Evolutionary conservation across 345 rosid species (phyloP).

Genomic region (Populus euphratica): DNA sequence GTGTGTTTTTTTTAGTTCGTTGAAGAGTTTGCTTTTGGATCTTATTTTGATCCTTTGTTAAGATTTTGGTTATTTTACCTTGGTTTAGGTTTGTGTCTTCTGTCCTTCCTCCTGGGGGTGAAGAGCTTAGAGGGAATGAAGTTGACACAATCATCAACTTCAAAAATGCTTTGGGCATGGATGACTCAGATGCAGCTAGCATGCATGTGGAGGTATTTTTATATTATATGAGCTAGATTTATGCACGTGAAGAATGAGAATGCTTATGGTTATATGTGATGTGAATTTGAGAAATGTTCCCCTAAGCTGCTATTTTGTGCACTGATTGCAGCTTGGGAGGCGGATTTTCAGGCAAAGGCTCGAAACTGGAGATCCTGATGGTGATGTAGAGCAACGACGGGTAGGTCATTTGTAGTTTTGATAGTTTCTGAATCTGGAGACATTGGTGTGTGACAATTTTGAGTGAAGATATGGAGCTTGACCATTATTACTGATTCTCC

Average conservation of each 20-base stretch:
- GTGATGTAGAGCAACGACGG: constrained; percentile 83
- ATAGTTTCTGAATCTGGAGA: not conserved
- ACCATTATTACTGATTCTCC: constrained; percentile 56
- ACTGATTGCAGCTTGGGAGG: constrained; percentile 70
- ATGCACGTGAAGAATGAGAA: not conserved
- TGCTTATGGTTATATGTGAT: not conserved
- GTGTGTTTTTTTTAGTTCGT: not conserved
- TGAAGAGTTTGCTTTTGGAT: not conserved
- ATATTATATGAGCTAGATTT: too few species aligned
- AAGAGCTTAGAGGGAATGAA: constrained; percentile 84
- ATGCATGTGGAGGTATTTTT: constrained; percentile 98
- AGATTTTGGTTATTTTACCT: not conserved
- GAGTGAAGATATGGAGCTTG: constrained; percentile 39
- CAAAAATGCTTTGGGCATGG: constrained; percentile 82
- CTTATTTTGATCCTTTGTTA: not conserved
- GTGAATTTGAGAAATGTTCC: not conserved
- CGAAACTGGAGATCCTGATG: constrained; percentile 95
- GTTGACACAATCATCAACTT: constrained; percentile 71
- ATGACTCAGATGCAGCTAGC: constrained; percentile 92
- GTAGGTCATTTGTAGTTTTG: constrained; percentile 41
- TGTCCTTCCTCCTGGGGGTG: constrained; percentile 65
- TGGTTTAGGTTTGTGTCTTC: constrained; percentile 66
- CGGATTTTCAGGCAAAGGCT: constrained; percentile 89
- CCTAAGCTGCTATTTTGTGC: constrained; percentile 1
- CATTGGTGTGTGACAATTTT: not conserved